These are phyloP conservation scores for Macrolepiota albuminosa DNA, from an alignment of 768 basidiomycete genomes.

Conservation along the genomic window DNA sequence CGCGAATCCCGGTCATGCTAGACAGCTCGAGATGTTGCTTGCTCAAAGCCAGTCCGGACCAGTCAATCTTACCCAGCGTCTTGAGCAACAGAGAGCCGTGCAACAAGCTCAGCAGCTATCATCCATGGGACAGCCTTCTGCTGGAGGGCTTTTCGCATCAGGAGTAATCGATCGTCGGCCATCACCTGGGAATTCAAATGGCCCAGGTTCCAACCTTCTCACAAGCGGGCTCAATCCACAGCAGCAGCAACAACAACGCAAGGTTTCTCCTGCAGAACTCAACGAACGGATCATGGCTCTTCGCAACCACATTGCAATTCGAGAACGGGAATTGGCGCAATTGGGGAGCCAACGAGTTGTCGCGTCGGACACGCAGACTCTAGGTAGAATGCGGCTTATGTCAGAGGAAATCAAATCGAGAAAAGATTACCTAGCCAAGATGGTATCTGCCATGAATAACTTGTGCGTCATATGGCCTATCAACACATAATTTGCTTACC, in stretches of 20 bases:
- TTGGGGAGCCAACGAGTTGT: slow-evolving; percentile 6
- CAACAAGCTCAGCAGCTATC: slow-evolving; percentile 20
- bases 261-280: slow-evolving; percentile 10
- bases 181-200: slow-evolving; percentile 40
- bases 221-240: slow-evolving; percentile 7
- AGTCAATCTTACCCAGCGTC: slow-evolving; percentile 26
- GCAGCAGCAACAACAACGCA: slow-evolving; percentile 9
- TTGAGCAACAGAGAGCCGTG: slow-evolving; percentile 21
- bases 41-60: slow-evolving; percentile 37
- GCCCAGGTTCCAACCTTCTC: slow-evolving; percentile 19
- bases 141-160: slow-evolving; percentile 47
- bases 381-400: slow-evolving; percentile 18
- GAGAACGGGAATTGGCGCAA: slow-evolving; percentile 10
- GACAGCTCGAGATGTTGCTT: slow-evolving; percentile 46
- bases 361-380: slow-evolving; percentile 15
- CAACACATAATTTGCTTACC: not conserved
- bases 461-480: slow-evolving; percentile 25
- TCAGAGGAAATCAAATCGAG: slow-evolving; percentile 24
- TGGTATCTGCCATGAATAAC: slow-evolving; percentile 29
- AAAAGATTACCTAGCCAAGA: slow-evolving; percentile 35
- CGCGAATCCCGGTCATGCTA: slow-evolving; percentile 20
- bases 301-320: slow-evolving; percentile 4
- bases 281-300: slow-evolving; percentile 10
- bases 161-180: slow-evolving; percentile 41
- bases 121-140: slow-evolving; percentile 33